These are phyloP conservation scores for Gonium pectorale DNA, from an alignment of 139 green algal species.

Conservation along the genomic window DNA sequence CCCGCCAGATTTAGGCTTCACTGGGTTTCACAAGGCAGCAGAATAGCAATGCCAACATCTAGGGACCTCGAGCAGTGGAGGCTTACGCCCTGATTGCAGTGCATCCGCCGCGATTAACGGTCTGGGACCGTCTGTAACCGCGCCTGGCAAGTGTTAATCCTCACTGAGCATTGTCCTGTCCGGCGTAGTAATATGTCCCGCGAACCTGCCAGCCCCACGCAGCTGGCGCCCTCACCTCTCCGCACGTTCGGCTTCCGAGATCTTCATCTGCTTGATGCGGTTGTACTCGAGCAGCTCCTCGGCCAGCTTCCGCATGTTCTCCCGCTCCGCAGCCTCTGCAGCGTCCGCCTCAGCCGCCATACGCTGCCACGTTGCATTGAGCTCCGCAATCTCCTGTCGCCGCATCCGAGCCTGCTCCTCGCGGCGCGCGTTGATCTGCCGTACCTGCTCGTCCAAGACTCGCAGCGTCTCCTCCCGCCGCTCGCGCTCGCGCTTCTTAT, in stretches of 20 bases:
- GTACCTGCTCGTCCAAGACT: constrained; percentile 64
- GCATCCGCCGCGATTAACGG: too few species aligned
- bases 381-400: constrained; percentile 55
- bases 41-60: too few species aligned
- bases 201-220: too few species aligned
- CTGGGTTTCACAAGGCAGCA: too few species aligned
- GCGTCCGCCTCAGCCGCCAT: constrained; percentile 54
- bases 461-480: constrained; percentile 36
- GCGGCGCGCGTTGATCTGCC: constrained; percentile 51
- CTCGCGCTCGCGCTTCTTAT: constrained; percentile 54
- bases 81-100: too few species aligned
- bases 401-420: constrained; percentile 47
- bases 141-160: too few species aligned
- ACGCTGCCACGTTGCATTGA: constrained; percentile 33
- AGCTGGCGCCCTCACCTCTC: constrained; percentile 52
- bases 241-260: constrained; percentile 55
- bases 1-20: too few species aligned
- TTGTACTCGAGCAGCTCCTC: constrained; percentile 74
- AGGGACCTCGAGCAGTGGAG: too few species aligned
- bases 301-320: constrained; percentile 56
- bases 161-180: too few species aligned
- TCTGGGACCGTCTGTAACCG: too few species aligned
- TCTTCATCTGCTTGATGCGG: constrained; percentile 59
- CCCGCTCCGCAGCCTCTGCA: constrained; percentile 50
- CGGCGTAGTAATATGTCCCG: neutral